Percentiles rank a stretch among this genome's conserved stretches.
Conservation (phyloP, 2,329 filamentous ascomycete species). For the Trichoderma asperellum region DNA sequence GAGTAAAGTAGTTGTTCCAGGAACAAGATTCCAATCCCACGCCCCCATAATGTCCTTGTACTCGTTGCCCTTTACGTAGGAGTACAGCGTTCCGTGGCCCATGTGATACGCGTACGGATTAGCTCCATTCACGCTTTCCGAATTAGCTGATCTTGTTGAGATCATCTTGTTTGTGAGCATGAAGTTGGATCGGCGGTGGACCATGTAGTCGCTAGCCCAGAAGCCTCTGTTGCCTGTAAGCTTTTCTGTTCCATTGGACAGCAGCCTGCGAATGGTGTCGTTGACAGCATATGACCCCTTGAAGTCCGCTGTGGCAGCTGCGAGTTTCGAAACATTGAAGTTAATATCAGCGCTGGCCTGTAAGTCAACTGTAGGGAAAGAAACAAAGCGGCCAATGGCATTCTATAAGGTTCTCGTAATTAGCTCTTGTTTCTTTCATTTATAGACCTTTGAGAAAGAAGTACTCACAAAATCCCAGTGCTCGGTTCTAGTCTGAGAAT, state of each 20-base stretch:
- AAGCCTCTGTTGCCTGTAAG: slow-evolving; percentile 35
- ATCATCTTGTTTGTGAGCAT: slow-evolving; percentile 34
- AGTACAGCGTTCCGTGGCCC: slow-evolving; percentile 35
- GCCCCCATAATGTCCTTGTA: slow-evolving; percentile 35
- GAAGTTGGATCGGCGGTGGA: slow-evolving; percentile 31
- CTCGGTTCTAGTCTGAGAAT: slow-evolving; percentile 29
- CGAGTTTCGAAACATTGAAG: slow-evolving; percentile 35
- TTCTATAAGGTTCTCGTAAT: slow-evolving; percentile 28
- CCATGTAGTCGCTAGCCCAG: slow-evolving; percentile 36
- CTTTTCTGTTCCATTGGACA: slow-evolving; percentile 34
- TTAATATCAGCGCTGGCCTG: slow-evolving; percentile 36
- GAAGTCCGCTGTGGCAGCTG: slow-evolving; percentile 32
- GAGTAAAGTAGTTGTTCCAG: slow-evolving; percentile 33
- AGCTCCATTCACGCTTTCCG: slow-evolving; percentile 34
- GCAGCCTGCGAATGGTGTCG: slow-evolving; percentile 29
- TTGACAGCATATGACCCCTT: slow-evolving; percentile 28
- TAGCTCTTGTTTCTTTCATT: background rate
- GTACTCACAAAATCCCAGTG: slow-evolving; percentile 34
- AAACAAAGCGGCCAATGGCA: slow-evolving; percentile 34
- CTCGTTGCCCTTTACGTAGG: slow-evolving; percentile 34
- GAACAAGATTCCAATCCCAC: slow-evolving; percentile 36
- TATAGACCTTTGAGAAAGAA: background rate
- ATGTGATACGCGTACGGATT: slow-evolving; percentile 35
- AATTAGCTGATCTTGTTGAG: slow-evolving; percentile 32
- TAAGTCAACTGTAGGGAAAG: slow-evolving; percentile 33